Percentiles rank a stretch among this genome's conserved stretches.
These are phyloP conservation scores for Fusarium sp. DNA, from an alignment of 2,329 filamentous ascomycete species.

Conservation along the genomic window DNA sequence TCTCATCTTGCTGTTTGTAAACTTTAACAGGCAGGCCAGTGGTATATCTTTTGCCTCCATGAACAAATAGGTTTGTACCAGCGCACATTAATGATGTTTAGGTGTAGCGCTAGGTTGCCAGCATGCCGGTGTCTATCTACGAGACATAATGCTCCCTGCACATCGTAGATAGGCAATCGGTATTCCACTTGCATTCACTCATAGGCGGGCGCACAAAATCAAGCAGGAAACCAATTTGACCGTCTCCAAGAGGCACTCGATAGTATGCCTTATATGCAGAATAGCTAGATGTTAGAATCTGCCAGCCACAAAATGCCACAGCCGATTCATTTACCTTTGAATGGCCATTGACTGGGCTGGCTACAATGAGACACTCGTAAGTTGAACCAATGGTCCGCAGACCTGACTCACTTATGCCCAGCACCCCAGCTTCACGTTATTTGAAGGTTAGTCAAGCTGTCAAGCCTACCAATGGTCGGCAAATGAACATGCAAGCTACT, in stretches of 20 bases:
- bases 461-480: background rate
- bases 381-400: too few relatives aligned
- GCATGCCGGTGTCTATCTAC: background rate
- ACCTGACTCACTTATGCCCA: too few relatives aligned
- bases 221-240: background rate
- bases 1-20: fast-evolving
- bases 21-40: background rate
- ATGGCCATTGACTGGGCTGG: too few relatives aligned
- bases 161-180: too few relatives aligned
- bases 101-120: background rate
- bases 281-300: background rate
- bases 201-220: too few relatives aligned
- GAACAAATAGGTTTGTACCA: background rate
- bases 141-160: background rate
- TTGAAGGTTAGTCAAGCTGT: too few relatives aligned
- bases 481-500: too few relatives aligned
- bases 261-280: too few relatives aligned
- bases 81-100: background rate
- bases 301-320: background rate
- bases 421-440: too few relatives aligned
- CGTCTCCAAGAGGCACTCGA: background rate
- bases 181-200: too few relatives aligned
- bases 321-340: too few relatives aligned
- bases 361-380: too few relatives aligned
- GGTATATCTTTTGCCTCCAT: background rate